Percentiles rank a stretch among this genome's conserved stretches.
Evolutionary conservation across 2,329 filamentous ascomycete species (phyloP).

Genomic region (Hymenoscyphus scutula): DNA sequence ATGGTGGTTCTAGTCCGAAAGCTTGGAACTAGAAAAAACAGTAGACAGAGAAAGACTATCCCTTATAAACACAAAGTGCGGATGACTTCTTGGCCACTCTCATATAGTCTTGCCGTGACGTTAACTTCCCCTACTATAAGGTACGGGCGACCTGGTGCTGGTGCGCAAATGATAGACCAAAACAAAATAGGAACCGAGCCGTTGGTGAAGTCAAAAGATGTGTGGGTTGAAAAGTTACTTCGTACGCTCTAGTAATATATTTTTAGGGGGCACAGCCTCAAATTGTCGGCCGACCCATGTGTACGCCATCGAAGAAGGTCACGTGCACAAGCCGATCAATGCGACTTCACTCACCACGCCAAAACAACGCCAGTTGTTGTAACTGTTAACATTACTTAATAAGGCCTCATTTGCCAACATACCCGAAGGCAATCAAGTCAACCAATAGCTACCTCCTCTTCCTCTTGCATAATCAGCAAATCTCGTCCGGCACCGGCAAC

Average conservation of each 20-base stretch:
- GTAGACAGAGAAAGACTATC: too few relatives aligned
- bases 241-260: not conserved
- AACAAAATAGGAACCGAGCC: not conserved
- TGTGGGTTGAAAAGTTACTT: not conserved
- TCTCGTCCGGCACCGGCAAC: not conserved
- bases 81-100: too few relatives aligned
- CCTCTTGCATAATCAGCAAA: not conserved
- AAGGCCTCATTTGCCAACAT: not conserved
- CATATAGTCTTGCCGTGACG: not conserved
- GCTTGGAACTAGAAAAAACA: not conserved
- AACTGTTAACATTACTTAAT: not conserved
- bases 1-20: not conserved
- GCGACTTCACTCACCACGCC: not conserved
- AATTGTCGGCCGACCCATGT: not conserved
- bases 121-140: not conserved
- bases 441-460: not conserved
- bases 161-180: not conserved
- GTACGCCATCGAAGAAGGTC: not conserved
- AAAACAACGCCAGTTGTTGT: too few relatives aligned
- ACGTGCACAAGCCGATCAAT: not conserved
- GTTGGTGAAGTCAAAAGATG: not conserved
- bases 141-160: not conserved
- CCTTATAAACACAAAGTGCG: too few relatives aligned
- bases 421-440: not conserved
- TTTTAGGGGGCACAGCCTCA: slow-evolving; percentile 1